These are phyloP conservation scores for Tillandsia leiboldiana DNA, from an alignment of 176 grass and related monocot genomes.

Conservation along the genomic window DNA sequence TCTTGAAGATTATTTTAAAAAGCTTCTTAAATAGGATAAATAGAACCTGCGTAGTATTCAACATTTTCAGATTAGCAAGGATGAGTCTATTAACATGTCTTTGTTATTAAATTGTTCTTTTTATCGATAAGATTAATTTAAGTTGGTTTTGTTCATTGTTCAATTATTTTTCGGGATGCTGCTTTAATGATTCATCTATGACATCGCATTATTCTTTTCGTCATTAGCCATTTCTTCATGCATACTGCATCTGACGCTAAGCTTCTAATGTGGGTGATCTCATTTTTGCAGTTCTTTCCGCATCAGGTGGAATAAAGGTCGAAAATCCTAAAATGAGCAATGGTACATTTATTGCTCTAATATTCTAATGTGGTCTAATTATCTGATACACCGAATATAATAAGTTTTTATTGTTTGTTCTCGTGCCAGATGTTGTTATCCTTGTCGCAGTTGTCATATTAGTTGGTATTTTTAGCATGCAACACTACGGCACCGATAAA, in stretches of 20 bases:
- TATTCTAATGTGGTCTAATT: too few relatives aligned
- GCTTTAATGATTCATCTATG: too few relatives aligned
- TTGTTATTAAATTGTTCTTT: too few relatives aligned
- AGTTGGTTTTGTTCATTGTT: background rate
- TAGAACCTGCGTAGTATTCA: too few relatives aligned
- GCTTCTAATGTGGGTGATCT: constrained; percentile 12
- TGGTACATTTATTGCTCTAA: constrained; percentile 22
- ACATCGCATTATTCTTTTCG: too few relatives aligned
- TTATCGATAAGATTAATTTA: background rate
- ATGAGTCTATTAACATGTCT: too few relatives aligned
- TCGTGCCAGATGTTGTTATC: constrained; percentile 71
- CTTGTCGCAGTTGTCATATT: constrained; percentile 90
- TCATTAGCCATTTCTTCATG: background rate
- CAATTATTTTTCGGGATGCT: background rate
- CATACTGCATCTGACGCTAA: background rate
- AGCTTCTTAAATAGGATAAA: too few relatives aligned
- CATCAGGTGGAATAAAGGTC: constrained; percentile 92
- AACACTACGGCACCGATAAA: constrained; percentile 93
- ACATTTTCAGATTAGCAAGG: too few relatives aligned
- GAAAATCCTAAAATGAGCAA: constrained; percentile 60
- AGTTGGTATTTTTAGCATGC: constrained; percentile 95
- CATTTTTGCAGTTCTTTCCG: constrained; percentile 79
- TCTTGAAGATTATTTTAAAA: too few relatives aligned
- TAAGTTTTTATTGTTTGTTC: too few relatives aligned
- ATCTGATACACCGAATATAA: too few relatives aligned